A percentile compares a stretch with the other conserved stretches of the same genome.
phyloP scores from a whole-genome alignment of 140 eudicot genomes.

The Cichorium intybus region DNA sequence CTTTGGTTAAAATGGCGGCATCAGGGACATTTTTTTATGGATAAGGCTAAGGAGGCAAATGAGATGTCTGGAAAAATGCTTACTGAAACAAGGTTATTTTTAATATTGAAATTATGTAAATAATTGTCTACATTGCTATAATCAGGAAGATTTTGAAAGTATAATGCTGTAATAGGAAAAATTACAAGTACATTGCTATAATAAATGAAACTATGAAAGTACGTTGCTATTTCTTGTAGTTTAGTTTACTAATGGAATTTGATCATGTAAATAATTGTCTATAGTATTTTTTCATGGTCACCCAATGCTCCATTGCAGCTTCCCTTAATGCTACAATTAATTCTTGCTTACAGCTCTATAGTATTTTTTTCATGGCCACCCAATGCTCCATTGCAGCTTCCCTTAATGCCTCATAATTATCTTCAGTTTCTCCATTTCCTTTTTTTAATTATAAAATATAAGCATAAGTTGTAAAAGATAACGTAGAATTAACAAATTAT shows the following conservation, averaged over 20 bases:
- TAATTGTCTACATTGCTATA: no score
- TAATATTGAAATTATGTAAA: no score
- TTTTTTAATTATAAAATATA: constrained; percentile 17
- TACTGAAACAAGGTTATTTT: constrained; percentile 49
- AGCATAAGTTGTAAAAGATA: neutral
- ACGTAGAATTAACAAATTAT: neutral
- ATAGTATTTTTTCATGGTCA: constrained; percentile 65
- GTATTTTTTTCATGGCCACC: constrained; percentile 61
- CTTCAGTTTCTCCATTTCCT: constrained; percentile 44
- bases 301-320: constrained; percentile 58
- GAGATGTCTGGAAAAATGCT: constrained; percentile 57
- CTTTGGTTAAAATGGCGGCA: constrained; percentile 9
- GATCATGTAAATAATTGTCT: no score
- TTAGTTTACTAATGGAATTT: no score
- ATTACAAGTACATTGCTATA: no score
- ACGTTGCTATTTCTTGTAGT: no score
- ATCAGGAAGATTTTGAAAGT: no score
- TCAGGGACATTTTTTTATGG: constrained; percentile 70
- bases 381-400: constrained; percentile 59
- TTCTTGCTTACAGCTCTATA: constrained; percentile 65
- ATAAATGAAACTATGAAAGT: no score
- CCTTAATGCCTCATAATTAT: constrained; percentile 47
- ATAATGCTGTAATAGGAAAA: no score
- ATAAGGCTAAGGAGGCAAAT: constrained; percentile 71
- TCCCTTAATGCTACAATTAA: constrained; percentile 31